A percentile compares a stretch with the other conserved stretches of the same genome.
phyloP scores from a whole-genome alignment of 768 basidiomycete species.

The Psilocybe tampanensis region DNA sequence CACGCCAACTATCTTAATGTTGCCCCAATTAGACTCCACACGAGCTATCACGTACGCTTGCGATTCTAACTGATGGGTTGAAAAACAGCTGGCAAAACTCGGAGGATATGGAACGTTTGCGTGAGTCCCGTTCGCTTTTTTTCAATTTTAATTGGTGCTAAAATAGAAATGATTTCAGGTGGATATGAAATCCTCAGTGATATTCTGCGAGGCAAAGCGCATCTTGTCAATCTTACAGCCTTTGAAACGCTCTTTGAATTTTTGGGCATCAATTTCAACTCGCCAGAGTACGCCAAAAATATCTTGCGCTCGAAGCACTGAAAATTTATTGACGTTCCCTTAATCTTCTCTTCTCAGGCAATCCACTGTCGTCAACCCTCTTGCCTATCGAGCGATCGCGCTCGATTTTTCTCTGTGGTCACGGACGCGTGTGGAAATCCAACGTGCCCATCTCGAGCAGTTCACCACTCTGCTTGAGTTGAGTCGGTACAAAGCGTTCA shows the following conservation, averaged over 20 bases:
- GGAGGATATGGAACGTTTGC: conserved; percentile 89
- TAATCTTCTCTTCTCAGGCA: too few relatives aligned
- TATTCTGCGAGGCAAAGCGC: conserved; percentile 70
- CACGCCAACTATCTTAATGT: background rate
- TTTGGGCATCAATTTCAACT: conserved; percentile 80
- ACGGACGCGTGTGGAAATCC: conserved; percentile 64
- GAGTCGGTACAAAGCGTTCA: conserved; percentile 79
- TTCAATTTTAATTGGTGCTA: background rate
- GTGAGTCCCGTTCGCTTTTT: conserved; percentile 43
- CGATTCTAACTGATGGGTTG: conserved; percentile 75
- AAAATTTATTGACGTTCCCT: background rate
- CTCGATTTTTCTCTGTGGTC: conserved; percentile 94
- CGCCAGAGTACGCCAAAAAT: conserved; percentile 84
- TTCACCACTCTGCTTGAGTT: conserved; percentile 73
- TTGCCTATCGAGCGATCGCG: conserved; percentile 82
- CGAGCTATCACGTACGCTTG: conserved; percentile 72
- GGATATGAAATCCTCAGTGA: conserved; percentile 87
- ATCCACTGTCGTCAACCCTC: conserved; percentile 80
- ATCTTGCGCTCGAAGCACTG: background rate
- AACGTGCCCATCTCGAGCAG: conserved; percentile 78
- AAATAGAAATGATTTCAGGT: conserved; percentile 42
- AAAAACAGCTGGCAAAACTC: conserved; percentile 91
- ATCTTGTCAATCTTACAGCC: conserved; percentile 75
- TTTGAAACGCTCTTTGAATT: conserved; percentile 88
- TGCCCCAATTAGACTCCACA: conserved; percentile 57